Conservation (phyloP, 129 eudicot genomes). For the Flaveria sonorensis region DNA sequence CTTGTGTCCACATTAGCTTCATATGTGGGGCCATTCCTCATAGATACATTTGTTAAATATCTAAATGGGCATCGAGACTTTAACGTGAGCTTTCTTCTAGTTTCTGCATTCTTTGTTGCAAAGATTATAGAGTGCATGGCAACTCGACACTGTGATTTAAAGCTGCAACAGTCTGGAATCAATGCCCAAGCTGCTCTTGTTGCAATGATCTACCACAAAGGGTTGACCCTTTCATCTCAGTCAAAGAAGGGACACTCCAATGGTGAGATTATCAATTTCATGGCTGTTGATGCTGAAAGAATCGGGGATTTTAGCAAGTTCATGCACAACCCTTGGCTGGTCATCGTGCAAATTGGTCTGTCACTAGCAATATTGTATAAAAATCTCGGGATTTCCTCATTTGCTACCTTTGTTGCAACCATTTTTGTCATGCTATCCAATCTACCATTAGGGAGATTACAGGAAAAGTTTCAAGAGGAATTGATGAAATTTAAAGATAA, state of each 20-base stretch:
- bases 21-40: conserved; percentile 78
- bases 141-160: conserved; percentile 65
- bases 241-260: conserved; percentile 66
- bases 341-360: conserved; percentile 58
- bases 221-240: conserved; percentile 65
- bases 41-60: conserved; percentile 72
- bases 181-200: conserved; percentile 65
- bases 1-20: conserved; percentile 56
- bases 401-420: conserved; percentile 65
- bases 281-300: conserved; percentile 90
- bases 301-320: conserved; percentile 61
- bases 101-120: conserved; percentile 59
- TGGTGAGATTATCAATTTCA: conserved; percentile 76
- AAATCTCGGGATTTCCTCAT: conserved; percentile 70
- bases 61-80: conserved; percentile 52
- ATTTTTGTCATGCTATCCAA: conserved; percentile 60
- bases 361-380: conserved; percentile 61
- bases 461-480: conserved; percentile 64
- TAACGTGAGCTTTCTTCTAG: conserved; percentile 51
- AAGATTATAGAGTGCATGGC: conserved; percentile 72
- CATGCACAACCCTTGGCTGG: conserved; percentile 80
- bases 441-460: conserved; percentile 61
- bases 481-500: conserved; percentile 75
- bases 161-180: conserved; percentile 55
- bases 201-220: conserved; percentile 68